Conservation (phyloP, 345 rosid species). For the Nephelium lappaceum region DNA sequence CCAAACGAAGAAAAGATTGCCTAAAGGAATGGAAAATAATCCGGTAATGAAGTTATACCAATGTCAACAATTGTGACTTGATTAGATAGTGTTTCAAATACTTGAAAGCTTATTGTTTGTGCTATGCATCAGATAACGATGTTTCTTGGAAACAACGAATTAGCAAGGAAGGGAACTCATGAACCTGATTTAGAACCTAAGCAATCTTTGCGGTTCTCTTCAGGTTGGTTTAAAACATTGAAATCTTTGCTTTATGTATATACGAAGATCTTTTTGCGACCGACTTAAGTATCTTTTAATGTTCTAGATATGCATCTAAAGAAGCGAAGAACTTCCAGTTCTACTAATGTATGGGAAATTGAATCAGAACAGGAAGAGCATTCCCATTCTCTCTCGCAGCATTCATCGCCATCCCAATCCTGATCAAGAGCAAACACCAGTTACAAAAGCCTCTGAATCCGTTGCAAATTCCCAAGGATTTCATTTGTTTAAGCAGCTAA, state of each 20-base stretch:
- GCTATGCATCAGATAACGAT: constrained; percentile 32
- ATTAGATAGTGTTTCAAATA: neutral
- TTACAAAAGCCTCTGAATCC: constrained; percentile 30
- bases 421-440: constrained; percentile 63
- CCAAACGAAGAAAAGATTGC: constrained; percentile 38
- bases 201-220: constrained; percentile 30
- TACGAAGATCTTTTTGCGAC: neutral
- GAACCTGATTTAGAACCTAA: constrained; percentile 36
- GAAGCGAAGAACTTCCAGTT: constrained; percentile 40
- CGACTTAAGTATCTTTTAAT: constrained; percentile 6
- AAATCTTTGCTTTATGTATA: neutral
- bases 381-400: constrained; percentile 65
- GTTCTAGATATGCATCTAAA: constrained; percentile 43
- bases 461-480: constrained; percentile 34
- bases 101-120: neutral
- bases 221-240: constrained; percentile 37
- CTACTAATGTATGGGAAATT: constrained; percentile 42
- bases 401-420: constrained; percentile 73
- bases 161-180: constrained; percentile 20
- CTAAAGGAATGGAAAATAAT: constrained; percentile 29
- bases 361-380: constrained; percentile 73
- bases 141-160: constrained; percentile 12
- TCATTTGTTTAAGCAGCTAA: constrained; percentile 41
- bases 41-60: constrained; percentile 26
- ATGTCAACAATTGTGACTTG: neutral